phyloP scores from a whole-genome alignment of 2,329 filamentous ascomycete genomes.

The Pyrenophora teres region DNA sequence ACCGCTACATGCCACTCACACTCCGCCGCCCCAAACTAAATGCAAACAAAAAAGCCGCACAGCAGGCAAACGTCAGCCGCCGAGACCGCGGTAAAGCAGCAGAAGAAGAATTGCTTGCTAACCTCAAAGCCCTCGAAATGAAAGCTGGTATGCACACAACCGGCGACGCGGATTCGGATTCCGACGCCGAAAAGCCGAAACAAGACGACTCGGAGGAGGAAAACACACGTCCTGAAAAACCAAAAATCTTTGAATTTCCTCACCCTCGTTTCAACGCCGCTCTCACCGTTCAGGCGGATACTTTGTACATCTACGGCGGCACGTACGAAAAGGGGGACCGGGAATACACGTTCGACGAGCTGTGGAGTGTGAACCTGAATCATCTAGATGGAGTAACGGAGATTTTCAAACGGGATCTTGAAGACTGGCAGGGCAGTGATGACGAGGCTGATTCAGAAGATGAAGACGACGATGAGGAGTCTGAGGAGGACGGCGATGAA shows the following conservation, averaged over 20 bases:
- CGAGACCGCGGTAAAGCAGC: slow-evolving; percentile 83
- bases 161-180: slow-evolving; percentile 46
- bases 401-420: slow-evolving; percentile 81
- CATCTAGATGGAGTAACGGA: slow-evolving; percentile 94
- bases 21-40: slow-evolving; percentile 74
- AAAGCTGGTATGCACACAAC: slow-evolving; percentile 63
- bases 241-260: slow-evolving; percentile 77
- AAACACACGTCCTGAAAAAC: slow-evolving; percentile 59
- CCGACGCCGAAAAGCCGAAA: slow-evolving; percentile 32
- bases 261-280: slow-evolving; percentile 91
- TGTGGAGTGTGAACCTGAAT: slow-evolving; percentile 91
- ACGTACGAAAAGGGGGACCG: slow-evolving; percentile 94
- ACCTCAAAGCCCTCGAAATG: slow-evolving; percentile 82
- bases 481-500: slow-evolving; percentile 59
- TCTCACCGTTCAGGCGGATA: slow-evolving; percentile 87
- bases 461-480: slow-evolving; percentile 53
- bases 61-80: slow-evolving; percentile 40
- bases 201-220: slow-evolving; percentile 52
- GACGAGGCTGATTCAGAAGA: slow-evolving; percentile 54
- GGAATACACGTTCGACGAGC: slow-evolving; percentile 93
- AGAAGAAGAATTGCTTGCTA: slow-evolving; percentile 86
- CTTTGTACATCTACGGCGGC: slow-evolving; percentile 91
- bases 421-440: slow-evolving; percentile 74
- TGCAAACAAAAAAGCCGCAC: slow-evolving; percentile 62
- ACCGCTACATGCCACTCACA: slow-evolving; percentile 85